Percentiles rank a stretch among this genome's conserved stretches.
Evolutionary conservation across 768 basidiomycete genomes (phyloP).

Genomic region (Kwoniella dejecticola): DNA sequence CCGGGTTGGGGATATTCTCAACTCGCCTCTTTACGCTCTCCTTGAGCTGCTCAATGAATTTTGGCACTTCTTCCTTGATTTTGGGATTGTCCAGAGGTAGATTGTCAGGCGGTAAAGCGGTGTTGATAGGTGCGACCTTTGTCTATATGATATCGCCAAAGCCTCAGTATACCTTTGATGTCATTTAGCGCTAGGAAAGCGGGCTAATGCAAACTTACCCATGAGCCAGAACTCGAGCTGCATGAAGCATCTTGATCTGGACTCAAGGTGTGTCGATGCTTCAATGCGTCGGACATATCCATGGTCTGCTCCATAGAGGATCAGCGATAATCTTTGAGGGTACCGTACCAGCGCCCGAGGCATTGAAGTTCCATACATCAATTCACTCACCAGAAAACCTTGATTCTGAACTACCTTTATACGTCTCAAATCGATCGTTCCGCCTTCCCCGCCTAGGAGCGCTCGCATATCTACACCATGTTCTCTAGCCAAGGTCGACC

Average conservation of each 20-base stretch:
- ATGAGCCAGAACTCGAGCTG: not conserved
- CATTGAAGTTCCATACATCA: no score
- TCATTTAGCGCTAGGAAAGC: no score
- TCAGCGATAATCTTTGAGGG: slow-evolving; percentile 8
- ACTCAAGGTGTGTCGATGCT: not conserved
- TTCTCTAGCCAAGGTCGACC: slow-evolving; percentile 26
- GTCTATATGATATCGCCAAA: slow-evolving; percentile 12
- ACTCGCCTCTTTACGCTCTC: slow-evolving; percentile 71
- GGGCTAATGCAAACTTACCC: slow-evolving; percentile 1
- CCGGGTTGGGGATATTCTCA: slow-evolving; percentile 64
- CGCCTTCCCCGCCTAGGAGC: slow-evolving; percentile 43
- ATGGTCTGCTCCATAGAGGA: not conserved
- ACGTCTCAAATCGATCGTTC: slow-evolving; percentile 19
- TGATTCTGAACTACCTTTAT: not conserved
- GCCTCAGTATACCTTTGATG: no score
- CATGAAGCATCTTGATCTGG: not conserved
- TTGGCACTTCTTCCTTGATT: slow-evolving; percentile 48
- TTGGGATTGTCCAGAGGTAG: slow-evolving; percentile 57
- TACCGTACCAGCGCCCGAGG: no score
- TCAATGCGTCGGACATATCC: not conserved
- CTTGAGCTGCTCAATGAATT: slow-evolving; percentile 58
- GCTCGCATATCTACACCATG: slow-evolving; percentile 31
- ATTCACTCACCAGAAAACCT: not conserved
- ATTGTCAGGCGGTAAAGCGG: slow-evolving; percentile 9
- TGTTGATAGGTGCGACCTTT: slow-evolving; percentile 29